phyloP scores from a whole-genome alignment of 2,329 filamentous ascomycete species.

The Sarocladium oryzae region DNA sequence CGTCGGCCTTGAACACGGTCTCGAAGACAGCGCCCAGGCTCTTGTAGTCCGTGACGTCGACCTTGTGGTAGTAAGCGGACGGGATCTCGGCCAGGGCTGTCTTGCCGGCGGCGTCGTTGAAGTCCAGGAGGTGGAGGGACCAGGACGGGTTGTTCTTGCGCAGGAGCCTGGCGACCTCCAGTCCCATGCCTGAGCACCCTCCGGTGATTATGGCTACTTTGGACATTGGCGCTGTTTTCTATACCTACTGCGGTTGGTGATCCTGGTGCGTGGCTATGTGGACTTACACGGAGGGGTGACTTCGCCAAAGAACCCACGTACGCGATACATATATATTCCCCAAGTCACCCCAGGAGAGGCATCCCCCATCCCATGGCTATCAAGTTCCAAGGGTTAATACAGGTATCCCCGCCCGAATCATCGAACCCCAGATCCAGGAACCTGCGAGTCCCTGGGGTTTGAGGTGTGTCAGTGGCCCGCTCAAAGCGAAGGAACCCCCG shows the following conservation, averaged over 20 bases:
- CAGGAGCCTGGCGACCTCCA: slow-evolving; percentile 17
- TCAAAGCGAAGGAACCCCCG: background rate
- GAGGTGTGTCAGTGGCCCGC: no score
- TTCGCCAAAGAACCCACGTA: no score
- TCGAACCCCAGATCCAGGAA: no score
- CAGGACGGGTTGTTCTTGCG: slow-evolving; percentile 9
- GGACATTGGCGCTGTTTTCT: background rate
- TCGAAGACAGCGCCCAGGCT: slow-evolving; percentile 26
- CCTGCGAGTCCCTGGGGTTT: no score
- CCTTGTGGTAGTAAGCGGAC: slow-evolving; percentile 11
- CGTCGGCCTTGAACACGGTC: slow-evolving; percentile 24
- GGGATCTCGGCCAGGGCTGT: slow-evolving; percentile 8
- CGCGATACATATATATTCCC: no score
- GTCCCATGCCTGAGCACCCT: slow-evolving; percentile 16
- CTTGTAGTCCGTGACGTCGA: slow-evolving; percentile 14
- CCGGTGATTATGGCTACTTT: slow-evolving; percentile 17
- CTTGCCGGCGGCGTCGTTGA: slow-evolving; percentile 15
- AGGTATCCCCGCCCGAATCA: no score
- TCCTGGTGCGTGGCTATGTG: background rate
- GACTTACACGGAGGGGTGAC: slow-evolving; percentile 1
- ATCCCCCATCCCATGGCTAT: no score
- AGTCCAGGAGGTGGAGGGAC: slow-evolving; percentile 16
- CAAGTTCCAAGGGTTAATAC: no score
- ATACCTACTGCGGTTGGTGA: no score
- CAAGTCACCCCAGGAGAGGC: no score